phyloP scores from a whole-genome alignment of 2,329 filamentous ascomycete species.

The Penicillium sp. region DNA sequence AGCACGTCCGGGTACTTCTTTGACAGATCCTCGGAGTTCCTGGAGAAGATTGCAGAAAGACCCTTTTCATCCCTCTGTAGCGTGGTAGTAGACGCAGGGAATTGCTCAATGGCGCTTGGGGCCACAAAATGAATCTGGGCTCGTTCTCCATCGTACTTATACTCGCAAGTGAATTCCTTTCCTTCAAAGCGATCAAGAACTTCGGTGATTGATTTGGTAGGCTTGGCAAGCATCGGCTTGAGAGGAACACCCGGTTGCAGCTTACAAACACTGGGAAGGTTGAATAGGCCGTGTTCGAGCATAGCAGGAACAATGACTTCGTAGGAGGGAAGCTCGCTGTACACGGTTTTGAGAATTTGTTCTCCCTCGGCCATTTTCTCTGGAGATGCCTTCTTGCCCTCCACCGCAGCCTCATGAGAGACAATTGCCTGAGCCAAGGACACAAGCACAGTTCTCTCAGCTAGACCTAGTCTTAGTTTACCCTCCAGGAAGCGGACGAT shows the following conservation, averaged over 20 bases:
- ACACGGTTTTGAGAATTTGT: slow-evolving; percentile 82
- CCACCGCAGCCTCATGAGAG: slow-evolving; percentile 72
- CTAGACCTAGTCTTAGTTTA: slow-evolving; percentile 85
- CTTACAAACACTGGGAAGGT: slow-evolving; percentile 81
- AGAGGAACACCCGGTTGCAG: slow-evolving; percentile 89
- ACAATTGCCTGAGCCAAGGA: slow-evolving; percentile 87
- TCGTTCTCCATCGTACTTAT: slow-evolving; percentile 97
- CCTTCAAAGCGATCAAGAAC: slow-evolving; percentile 94
- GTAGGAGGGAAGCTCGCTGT: slow-evolving; percentile 92
- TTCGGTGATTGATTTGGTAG: slow-evolving; percentile 96
- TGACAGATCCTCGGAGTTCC: slow-evolving; percentile 94
- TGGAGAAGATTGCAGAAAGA: slow-evolving; percentile 89
- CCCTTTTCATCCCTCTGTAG: slow-evolving; percentile 67
- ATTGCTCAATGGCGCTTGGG: slow-evolving; percentile 70
- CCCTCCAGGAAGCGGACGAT: slow-evolving; percentile 91
- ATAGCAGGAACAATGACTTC: slow-evolving; percentile 91
- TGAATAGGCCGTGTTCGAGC: slow-evolving; percentile 79
- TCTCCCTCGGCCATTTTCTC: slow-evolving; percentile 81
- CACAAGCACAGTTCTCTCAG: slow-evolving; percentile 88
- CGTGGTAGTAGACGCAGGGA: slow-evolving; percentile 62
- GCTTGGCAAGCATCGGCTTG: slow-evolving; percentile 98
- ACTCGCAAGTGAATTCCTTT: slow-evolving; percentile 96
- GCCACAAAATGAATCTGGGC: slow-evolving; percentile 98
- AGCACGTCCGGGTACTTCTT: slow-evolving; percentile 98
- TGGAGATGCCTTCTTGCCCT: slow-evolving; percentile 66